Base-by-base conservation (phyloP, 2,329 filamentous ascomycete genomes). In the Alternaria panax region DNA sequence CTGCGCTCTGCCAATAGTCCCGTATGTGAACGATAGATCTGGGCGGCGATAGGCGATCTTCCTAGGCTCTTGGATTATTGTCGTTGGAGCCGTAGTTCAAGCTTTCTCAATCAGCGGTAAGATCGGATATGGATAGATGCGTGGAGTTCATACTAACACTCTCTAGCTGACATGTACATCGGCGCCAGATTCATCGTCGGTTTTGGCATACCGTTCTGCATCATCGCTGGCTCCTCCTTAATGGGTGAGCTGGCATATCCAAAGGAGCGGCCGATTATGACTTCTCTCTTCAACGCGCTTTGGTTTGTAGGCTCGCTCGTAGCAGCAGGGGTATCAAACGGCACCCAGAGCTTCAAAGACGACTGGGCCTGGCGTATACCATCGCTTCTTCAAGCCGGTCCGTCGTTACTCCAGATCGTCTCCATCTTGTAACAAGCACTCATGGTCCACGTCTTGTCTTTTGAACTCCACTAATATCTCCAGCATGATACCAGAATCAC, bases 301-400 rank as follows among this genome's bases (percentile, higher is more conserved):
- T 90, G 87, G 86, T 89, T 89, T 71, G 73, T 87, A 53, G 87
- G 86, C 22, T 75, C 79, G 24, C 73, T 82, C 20, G 53, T 88
- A 45, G 86, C 88, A 14, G 85, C 86, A 5, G 85, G 85, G 72
- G 83, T 89, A 47, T 87, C 86, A 24, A 90, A 86, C 82, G 88
- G 86, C 22, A 90, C 88, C 2, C 80, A 84, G 34, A 79, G 80
- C 41, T 83, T 90, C 59, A 68, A 79, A n/a, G 83, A 75, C 62
- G 80, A 89, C 66, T 90, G 88, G 88, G 86, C 86, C 1, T 91
- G 88, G 88, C 81, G 87, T 53, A 86, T 85, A 50, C 87, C 89
- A 50, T 86, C 86, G 14, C 79, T 90, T 16, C 79, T 90, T n/a
- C 88, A 90, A 76, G 81, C 84, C 32, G 76, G 87, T 2, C 87